Conservation (phyloP, 768 basidiomycete genomes). For the Pulveroboletus sp. region DNA sequence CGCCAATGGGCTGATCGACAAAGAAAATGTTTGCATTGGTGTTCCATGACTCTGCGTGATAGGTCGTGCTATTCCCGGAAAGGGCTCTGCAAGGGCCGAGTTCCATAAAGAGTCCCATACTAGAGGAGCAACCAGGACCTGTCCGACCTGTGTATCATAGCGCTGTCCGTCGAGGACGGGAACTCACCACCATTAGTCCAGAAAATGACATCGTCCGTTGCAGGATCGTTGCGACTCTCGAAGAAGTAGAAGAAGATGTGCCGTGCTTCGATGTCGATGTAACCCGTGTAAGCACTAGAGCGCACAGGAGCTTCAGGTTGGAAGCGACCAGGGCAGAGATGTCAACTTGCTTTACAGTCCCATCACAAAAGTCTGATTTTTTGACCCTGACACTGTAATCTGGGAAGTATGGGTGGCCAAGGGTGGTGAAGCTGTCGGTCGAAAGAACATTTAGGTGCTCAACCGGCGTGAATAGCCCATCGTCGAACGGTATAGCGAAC, state of each 20-base stretch:
- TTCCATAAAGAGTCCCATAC: constrained; percentile 70
- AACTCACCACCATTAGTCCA: constrained; percentile 53
- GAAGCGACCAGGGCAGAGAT: neutral
- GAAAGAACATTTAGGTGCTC: constrained; percentile 29
- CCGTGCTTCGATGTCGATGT: constrained; percentile 61
- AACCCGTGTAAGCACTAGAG: constrained; percentile 55
- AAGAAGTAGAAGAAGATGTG: constrained; percentile 76
- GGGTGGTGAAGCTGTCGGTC: constrained; percentile 31
- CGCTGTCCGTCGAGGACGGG: constrained; percentile 4
- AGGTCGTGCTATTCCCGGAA: constrained; percentile 44
- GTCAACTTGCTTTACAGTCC: constrained; percentile 33
- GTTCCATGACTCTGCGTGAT: constrained; percentile 64
- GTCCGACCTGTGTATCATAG: neutral
- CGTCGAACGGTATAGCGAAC: constrained; percentile 13
- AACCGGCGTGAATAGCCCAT: constrained; percentile 32
- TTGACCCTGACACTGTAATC: constrained; percentile 39
- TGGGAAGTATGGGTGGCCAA: constrained; percentile 44
- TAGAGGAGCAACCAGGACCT: constrained; percentile 50
- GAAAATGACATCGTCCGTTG: constrained; percentile 54
- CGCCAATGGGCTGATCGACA: constrained; percentile 43
- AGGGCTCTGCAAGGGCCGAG: constrained; percentile 67
- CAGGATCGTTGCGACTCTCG: constrained; percentile 57
- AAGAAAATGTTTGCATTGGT: constrained; percentile 50
- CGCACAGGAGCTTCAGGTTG: neutral
- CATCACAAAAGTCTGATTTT: constrained; percentile 36